Base-by-base conservation (phyloP, 768 basidiomycete genomes). In the Botryobasidium botryosum region DNA sequence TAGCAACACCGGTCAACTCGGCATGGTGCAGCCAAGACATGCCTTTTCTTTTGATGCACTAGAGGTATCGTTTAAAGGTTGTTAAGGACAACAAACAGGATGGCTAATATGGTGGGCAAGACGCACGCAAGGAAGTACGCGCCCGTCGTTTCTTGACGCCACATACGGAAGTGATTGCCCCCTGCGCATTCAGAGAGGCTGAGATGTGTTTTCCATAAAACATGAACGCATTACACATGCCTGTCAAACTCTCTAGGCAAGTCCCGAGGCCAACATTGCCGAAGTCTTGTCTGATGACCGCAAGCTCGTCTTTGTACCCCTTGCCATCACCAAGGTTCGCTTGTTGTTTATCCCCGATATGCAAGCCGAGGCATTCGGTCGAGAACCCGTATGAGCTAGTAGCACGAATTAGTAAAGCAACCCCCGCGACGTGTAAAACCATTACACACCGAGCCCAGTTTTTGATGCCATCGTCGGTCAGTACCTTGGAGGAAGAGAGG, bases 121-220 rank as follows among this genome's bases (percentile, higher is more conserved):
- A 8, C 24, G 40, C 10, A 42, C 2, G 40, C 40, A 1, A 42
- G 26, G 40, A 42, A 42, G 24, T 27, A 42, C 2, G 40, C 40
- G 12, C 28, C 28, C 13, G 40, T 42, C 8, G 21, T 42, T 8
- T 13, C 26, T 28, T 42, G 40, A 13, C 29, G 40, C 40, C 40
- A 42, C 24, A 42, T 26, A 8, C 40, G 10, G 40, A 42, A 42
- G 26, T 42, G 40, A 42, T 42, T 42, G 25, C 40, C 40, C 12
- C 40, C 40, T 42, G 40, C 26, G 15, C 1, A 25, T 13, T 26
- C 12, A 25, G 40, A 7, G 13, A 23, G 23, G 12, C 13, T 10
- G 15, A 26, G 21, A 21, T 21, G 23, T 8, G 8, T 39, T 39
- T 8, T 39, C 37, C 13, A 42, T 39, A 12, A 39, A 13, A 12